A percentile compares a stretch with the other conserved stretches of the same genome.
phyloP scores from a whole-genome alignment of 306 rosid genomes.

The Rosa rugosa region DNA sequence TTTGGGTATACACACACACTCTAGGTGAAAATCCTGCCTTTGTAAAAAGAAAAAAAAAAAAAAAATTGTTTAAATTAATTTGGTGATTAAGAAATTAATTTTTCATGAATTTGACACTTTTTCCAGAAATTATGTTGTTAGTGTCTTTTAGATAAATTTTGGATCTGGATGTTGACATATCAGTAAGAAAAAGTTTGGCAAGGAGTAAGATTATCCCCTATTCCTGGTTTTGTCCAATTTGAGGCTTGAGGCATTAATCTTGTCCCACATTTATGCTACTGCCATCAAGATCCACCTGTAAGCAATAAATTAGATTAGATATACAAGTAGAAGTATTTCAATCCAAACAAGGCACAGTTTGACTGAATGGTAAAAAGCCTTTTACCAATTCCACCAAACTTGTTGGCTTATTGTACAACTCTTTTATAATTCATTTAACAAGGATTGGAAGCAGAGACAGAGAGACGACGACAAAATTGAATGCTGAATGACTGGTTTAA shows the following conservation, averaged over 20 bases:
- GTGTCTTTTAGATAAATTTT: background rate
- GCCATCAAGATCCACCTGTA: background rate
- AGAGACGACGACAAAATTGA: background rate
- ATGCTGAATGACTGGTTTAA: background rate
- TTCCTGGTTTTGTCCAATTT: background rate
- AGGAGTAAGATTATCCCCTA: background rate
- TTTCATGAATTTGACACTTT: background rate
- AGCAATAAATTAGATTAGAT: background rate
- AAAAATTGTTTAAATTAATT: too few species aligned
- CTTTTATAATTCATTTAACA: slow-evolving; percentile 1
- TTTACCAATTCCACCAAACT: background rate
- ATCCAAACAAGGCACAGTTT: background rate
- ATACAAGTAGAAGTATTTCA: background rate
- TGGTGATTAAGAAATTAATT: background rate
- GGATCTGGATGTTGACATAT: background rate
- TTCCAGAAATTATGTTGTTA: background rate
- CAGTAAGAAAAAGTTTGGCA: background rate
- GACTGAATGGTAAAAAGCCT: background rate
- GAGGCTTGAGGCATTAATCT: background rate
- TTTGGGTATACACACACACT: background rate
- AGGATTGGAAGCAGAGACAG: background rate
- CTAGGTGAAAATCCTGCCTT: background rate
- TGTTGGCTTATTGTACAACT: background rate
- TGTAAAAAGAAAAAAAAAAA: background rate
- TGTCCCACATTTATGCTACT: background rate